Base-by-base conservation (phyloP, 345 rosid species). In the Angophora floribunda region DNA sequence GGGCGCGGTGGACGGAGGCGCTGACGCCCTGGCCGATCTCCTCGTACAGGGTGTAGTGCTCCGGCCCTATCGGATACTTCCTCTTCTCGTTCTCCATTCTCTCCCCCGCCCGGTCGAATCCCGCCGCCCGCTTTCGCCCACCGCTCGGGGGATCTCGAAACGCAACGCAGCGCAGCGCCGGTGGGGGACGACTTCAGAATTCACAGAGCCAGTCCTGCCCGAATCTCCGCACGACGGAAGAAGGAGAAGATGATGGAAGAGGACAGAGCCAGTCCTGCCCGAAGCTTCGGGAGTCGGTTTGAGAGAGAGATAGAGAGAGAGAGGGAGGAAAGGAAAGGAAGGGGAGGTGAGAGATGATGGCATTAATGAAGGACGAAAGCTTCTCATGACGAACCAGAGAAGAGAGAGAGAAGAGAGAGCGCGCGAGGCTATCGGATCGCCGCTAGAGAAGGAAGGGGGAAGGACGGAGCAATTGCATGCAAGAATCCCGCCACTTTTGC, bases 21-120 rank as follows among this genome's bases (percentile, higher is more conserved):
- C 99, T 97, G 9, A 96, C 98, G 50, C 99, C 99, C 85, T 96
- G 98, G 0, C 99, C 99, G 44, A 97, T 94, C 89, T 95, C 97
- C 90, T 97, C 99, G 65, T 93, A 94, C 44, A 97, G 90, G 2
- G 88, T 86, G 89, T 97, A 97, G 87, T 93, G 88, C 90, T 97
- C 96, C 13, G 97, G 92, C 32, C 99, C 98, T 50, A 97, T 96
- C 55, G 99, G 99, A 88, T 94, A 95, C 95, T 97, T 96, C 91
- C 94, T 97, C 98, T 93, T 96, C 93, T 97, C 98, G 96, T 93
- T 95, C 85, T n/a, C 55, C n/a, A 50, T 87, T 19, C 88, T 86
- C 86, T 65, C 61, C 57, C 86, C 52, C 57, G 52, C 63, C 51
- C 51, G 90, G 57, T 16, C 22, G 17, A 52, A 52, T 63, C 52